Evolutionary conservation across 148 eudicot species (phyloP), one percentile per base, ranked within the genome.

Genomic region (Chenopodium quinoa): DNA sequence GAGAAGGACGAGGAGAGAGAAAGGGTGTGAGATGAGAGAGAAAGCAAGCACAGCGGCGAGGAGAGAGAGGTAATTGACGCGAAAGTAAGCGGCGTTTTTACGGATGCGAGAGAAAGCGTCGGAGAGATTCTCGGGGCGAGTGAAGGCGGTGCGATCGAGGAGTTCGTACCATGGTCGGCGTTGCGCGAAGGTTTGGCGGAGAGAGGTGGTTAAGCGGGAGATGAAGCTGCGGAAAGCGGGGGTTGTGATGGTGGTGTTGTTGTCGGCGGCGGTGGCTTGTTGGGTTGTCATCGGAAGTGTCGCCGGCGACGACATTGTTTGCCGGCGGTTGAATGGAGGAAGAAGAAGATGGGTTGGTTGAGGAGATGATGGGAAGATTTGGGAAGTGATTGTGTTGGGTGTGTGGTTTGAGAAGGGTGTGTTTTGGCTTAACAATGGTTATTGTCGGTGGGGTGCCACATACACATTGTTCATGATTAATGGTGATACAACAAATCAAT

Each of bases 141-240:
- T 34, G 86, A 93, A 86, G 69, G 94, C 86, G 79, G 94, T 56
- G 20, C 94, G 91, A 78, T 93, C 97, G 80, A 90, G 62, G 73
- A 93, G 94, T 25, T 93, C 97, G 2, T 48, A 54, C 91, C 92
- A 93, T 1, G 97, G 94, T 82, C 97, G 94, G 88, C 94, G 93
- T 1, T 89, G 90, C 25, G 97, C 63, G 85, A 89, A 75, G 81
- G 86, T 79, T 4, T 84, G 90, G 69, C 91, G 91, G 86, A 90
- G 29, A 52, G 93, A 78, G 85, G 89, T 58, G 79, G 84, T 52
- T 68, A 89, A 83, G 84, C 92, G 89, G 69, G 81, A 16, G 78
- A 90, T 14, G 85, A 93, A 93, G 12, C 82, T 20, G 13, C 93
- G 93, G 81, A 91, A 80, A 17, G 93, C 93, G 11, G 93, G 90